Evolutionary conservation across 2,329 filamentous ascomycete species (phyloP), one percentile per base, ranked within the genome.

Genomic region (Colletotrichum truncatum): DNA sequence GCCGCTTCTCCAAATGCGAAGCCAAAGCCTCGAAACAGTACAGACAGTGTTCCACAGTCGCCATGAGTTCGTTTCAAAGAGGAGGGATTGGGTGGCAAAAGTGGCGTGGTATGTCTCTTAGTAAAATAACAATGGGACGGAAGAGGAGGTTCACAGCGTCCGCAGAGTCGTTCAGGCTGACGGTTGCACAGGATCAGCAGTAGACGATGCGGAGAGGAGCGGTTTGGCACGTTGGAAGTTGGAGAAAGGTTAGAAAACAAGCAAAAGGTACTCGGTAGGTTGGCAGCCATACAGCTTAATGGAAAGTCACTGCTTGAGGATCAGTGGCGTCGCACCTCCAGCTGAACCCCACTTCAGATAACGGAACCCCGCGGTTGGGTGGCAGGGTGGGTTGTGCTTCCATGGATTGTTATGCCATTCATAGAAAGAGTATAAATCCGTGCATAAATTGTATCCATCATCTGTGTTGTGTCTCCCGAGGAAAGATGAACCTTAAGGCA

Each of bases 21-120:
- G 88, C 85, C 36, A 99, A 89, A 39, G 85, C 85, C 80, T 99
- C 96, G 84, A 99, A 98, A 83, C 94, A 98, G 79, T 91, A 94
- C 73, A 95, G 89, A 79, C 94, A 98, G 80, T 98, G 95, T 65
- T 90, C 91, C 72, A 87, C 80, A 62, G 91, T 91, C 51, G 96
- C 95, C 95, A 98, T 98, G 70, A 60, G 62, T 51, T 56, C 66
- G 60, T 66, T 63, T 63, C 49, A 38, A 62, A 25, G 14, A 16
- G 25, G 21, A 21, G 21, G 28, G 36, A 30, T n/a, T n/a, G 18
- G 9, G 52, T 54, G 32, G 34, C 41, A 43, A 56, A 11, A 39
- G 43, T 54, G 48, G 38, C 53, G 60, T 34, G 36, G 18, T 51
- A 32, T 32, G n/a, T n/a, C n/a, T 25, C 32, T 26, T 21, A 52